Evolutionary conservation across 2,329 filamentous ascomycete genomes (phyloP), one percentile per base, ranked within the genome.

Genomic region (Talaromyces sp.): DNA sequence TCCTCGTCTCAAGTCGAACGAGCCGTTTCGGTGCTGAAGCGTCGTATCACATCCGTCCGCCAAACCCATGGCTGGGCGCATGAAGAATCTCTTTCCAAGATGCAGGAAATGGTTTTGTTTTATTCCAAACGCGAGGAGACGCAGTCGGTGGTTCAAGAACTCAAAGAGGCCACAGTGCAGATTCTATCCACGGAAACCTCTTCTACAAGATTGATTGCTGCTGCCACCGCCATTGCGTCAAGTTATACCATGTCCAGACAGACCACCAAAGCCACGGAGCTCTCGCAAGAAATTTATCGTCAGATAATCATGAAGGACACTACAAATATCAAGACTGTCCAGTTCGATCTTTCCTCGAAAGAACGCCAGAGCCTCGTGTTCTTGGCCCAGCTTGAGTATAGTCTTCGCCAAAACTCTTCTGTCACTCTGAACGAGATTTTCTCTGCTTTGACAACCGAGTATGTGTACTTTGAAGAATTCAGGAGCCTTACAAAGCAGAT

Each of bases 321-420:
- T 10, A 63, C 63, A 19, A 70, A 71, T 27, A 48, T 62, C 29
- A 69, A 66, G 59, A 59, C 62, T 9, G 57, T 58, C 31, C 60
- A 67, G 21, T 75, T 77, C 41, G 70, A 77, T 52, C 61, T 77
- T 6, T 68, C 73, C 1, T 65, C 68, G 1, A 70, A 69, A 56
- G 68, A 69, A 10, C 74, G 71, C n/a, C 68, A 72, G 53, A 71
- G 69, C 54, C 68, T 76, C 14, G 74, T 76, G 11, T 81, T 80
- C 70, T 65, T 81, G 21, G 79, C 79, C 19, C 76, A 79, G 58
- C 67, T 80, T 1, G 75, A 80, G 65, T 74, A 79, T 63, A 74
- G 67, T 54, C 67, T 76, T 17, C 69, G 66, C 32, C 65, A 70
- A 41, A 67, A 63, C 46, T 68, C 68, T 1, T 63, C 59, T n/a